Percentiles rank a stretch among this genome's conserved stretches.
Evolutionary conservation across 805 yeast species (phyloP).

Genomic region (Wickerhamomyces hampshirensis): DNA sequence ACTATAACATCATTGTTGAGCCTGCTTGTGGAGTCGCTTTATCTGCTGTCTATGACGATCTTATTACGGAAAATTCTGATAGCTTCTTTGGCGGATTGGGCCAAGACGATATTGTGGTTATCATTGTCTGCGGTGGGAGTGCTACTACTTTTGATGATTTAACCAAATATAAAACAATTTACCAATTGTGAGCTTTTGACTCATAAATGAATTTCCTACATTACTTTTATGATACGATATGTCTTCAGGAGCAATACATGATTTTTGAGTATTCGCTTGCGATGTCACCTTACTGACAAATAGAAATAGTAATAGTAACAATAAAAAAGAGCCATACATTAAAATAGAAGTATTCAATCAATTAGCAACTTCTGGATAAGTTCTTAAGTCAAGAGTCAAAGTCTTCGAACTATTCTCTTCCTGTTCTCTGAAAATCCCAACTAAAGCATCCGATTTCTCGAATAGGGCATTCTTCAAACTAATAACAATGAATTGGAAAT

Average conservation of each 20-base stretch:
- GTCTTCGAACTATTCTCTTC: slow-evolving; percentile 66
- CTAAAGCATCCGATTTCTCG: slow-evolving; percentile 84
- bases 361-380: slow-evolving; percentile 39
- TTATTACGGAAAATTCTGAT: slow-evolving; percentile 25
- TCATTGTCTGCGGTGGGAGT: slow-evolving; percentile 58
- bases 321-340: no score
- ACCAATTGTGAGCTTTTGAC: slow-evolving; percentile 10
- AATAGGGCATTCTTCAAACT: slow-evolving; percentile 83
- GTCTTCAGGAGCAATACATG: no score
- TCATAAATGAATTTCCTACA: no score
- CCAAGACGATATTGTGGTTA: slow-evolving; percentile 41
- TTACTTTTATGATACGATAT: no score
- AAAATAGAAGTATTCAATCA: no score
- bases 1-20: slow-evolving; percentile 50
- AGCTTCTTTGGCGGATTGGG: slow-evolving; percentile 27
- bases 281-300: no score
- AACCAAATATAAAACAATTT: slow-evolving; percentile 11
- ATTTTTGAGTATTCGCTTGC: no score
- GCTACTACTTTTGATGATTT: slow-evolving; percentile 30
- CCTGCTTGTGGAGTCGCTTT: slow-evolving; percentile 75
- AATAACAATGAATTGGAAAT: slow-evolving; percentile 88
- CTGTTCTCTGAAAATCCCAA: slow-evolving; percentile 89
- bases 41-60: slow-evolving; percentile 41
- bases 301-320: no score
- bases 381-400: slow-evolving; percentile 65